Base-by-base conservation (phyloP, 768 basidiomycete genomes). In the Kwoniella europaea region DNA sequence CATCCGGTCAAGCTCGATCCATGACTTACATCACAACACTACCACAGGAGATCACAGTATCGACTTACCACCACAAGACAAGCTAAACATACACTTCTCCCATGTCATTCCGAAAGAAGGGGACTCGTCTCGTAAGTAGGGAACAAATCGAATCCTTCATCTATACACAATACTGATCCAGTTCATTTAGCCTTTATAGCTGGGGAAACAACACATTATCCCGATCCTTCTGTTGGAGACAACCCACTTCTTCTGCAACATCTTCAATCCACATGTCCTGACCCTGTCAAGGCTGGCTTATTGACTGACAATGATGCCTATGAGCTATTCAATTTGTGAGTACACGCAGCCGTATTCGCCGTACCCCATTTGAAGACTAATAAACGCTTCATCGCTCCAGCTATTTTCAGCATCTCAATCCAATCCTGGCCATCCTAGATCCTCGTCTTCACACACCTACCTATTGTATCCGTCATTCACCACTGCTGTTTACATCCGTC, bases 281-380 rank as follows among this genome's bases (percentile, higher is more conserved):
- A 70, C 35, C 69, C 69, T n/a, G 63, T 70, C 52, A 55, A 60
- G 27, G 55, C 63, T 29, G 62, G 69, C 7, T 22, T 65, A 4
- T 35, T 70, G 55, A 20, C 16, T 6, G 69, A 70, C 24, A 24
- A 41, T 16, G 69, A 70, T 44, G 63, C 54, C 1, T 52, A 59
- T 27, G 62, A 56, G 62, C 42, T 70, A n/a, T 70, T 70, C 29
- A 56, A 70, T 35, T 65, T 70, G 69, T 70, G 16, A 41, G 69
- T 41, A 3, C 35, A 15, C 1, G 4, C 9, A 10, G 5, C 7
- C 27, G 15, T 67, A n/a, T 18, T 59, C 18, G 58, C 66, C 20
- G 12, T 18, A 24, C 16, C 3, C n/a, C 24, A 1, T 10, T 20
- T 55, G n/a, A 55, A n/a, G 15, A 20, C 18, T 55, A 16, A 46